Conservation (phyloP, 192 early-diverging fungal species). For the Linnemannia schmuckeri region DNA sequence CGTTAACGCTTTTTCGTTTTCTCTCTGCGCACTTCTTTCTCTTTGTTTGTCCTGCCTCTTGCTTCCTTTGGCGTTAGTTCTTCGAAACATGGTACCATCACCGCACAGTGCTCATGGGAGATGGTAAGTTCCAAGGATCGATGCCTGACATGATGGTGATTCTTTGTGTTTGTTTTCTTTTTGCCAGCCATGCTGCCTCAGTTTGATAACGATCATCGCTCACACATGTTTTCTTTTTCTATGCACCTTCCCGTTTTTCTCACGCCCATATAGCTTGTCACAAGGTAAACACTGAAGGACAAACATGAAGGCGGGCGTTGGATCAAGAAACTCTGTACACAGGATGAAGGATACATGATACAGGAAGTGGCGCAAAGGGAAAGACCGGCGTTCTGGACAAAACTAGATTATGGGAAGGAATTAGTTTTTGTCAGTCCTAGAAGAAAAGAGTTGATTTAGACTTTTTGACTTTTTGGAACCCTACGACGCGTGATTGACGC, state of each 20-base stretch:
- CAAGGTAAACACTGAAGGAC: constrained; percentile 21
- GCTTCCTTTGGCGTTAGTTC: constrained; percentile 15
- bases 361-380: too few species aligned
- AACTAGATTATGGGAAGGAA: not conserved
- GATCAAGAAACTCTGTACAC: not conserved
- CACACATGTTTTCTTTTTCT: not conserved
- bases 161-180: not conserved
- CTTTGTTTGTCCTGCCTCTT: not conserved
- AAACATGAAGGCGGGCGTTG: not conserved
- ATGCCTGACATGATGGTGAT: not conserved
- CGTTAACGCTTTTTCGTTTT: not conserved
- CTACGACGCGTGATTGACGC: not conserved
- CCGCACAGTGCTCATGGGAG: constrained; percentile 39
- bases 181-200: not conserved
- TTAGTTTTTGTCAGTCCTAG: not conserved
- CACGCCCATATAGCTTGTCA: constrained; percentile 33
- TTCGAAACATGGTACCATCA: constrained; percentile 45
- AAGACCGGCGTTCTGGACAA: not conserved
- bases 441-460: not conserved
- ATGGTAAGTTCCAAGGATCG: constrained; percentile 25
- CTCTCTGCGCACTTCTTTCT: not conserved
- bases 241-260: not conserved
- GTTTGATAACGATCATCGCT: not conserved
- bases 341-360: not conserved
- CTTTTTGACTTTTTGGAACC: not conserved